Base-by-base conservation (phyloP, 768 basidiomycete genomes). In the Boletus coccyginus region DNA sequence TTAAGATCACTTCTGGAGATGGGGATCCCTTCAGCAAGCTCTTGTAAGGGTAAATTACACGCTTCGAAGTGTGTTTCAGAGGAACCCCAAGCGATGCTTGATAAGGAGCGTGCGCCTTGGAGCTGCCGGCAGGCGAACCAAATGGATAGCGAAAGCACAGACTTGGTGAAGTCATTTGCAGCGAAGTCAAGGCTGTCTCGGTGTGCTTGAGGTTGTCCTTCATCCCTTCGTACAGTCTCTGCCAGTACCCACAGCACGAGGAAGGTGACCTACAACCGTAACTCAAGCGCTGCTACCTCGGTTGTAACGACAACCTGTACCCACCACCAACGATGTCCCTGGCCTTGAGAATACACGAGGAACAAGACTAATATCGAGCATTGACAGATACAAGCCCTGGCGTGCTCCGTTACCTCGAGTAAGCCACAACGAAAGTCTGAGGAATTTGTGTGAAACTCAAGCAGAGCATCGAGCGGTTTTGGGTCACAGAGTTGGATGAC, bases 141-240 rank as follows among this genome's bases (percentile, higher is more conserved):
- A 13, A 61, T 21, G 33, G 17, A 57, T 2, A 68, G 31, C 31
- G 58, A 66, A 45, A 65, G 13, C 3, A 53, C 13, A 10, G 54
- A 49, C 45, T 70, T 70, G 47, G 42, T 17, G 19, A 62, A 45
- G 47, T 72, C 63, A 9, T 35, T 64, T 35, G 57, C 46, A 48
- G 58, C 66, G 17, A 66, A 63, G 16, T 40, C 58, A 32, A 69
- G 51, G 11, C 45, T 51, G 56, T 59, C 57, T 38, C 33, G 50
- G 10, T 27, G 49, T 29, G 29, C 27, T 40, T 33, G 50, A n/a
- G 33, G 48, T 19, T 52, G 50, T 19, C 19, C 16, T 31, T 46
- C 32, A 19, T 45, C 50, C 44, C 38, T 44, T 40, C 49, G 60
- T 5, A 52, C 2, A 31, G 45, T 44, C 52, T 65, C 61, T 50